Percentiles rank a stretch among this genome's conserved stretches.
phyloP scores from a whole-genome alignment of 306 rosid species.

The Cicer judaicum region DNA sequence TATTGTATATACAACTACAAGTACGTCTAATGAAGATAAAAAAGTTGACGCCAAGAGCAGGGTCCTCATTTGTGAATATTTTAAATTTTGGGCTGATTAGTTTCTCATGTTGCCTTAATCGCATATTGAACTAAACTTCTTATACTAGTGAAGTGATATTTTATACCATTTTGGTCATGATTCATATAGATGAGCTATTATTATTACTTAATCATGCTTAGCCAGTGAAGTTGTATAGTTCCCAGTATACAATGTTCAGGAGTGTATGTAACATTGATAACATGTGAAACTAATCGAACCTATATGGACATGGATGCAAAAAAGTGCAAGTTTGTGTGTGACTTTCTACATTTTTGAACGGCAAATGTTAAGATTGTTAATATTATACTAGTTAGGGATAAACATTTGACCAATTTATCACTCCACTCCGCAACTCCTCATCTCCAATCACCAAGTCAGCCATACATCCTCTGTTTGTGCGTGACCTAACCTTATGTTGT shows the following conservation, averaged over 20 bases:
- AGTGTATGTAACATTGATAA: not conserved
- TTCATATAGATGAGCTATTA: not conserved
- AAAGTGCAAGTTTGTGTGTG: not conserved
- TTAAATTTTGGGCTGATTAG: not conserved
- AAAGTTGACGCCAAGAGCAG: not conserved
- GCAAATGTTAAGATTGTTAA: not conserved
- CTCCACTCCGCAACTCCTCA: not conserved
- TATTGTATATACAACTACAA: not conserved
- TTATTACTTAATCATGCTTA: not conserved
- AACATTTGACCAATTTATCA: not conserved
- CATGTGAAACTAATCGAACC: not conserved
- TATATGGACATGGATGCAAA: not conserved
- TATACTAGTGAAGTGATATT: not conserved
- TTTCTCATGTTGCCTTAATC: not conserved
- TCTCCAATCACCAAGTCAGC: not conserved
- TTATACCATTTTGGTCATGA: not conserved
- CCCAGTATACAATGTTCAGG: not conserved
- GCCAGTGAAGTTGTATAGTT: not conserved
- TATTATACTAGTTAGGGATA: not conserved
- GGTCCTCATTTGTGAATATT: not conserved
- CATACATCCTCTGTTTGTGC: not conserved
- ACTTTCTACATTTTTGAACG: conserved; percentile 2
- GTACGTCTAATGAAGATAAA: not conserved
- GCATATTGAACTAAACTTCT: not conserved
- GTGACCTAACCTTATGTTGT: not conserved